These are phyloP conservation scores for Pleurostoma richardsiae DNA, from an alignment of 2,329 filamentous ascomycete genomes.

Conservation along the genomic window DNA sequence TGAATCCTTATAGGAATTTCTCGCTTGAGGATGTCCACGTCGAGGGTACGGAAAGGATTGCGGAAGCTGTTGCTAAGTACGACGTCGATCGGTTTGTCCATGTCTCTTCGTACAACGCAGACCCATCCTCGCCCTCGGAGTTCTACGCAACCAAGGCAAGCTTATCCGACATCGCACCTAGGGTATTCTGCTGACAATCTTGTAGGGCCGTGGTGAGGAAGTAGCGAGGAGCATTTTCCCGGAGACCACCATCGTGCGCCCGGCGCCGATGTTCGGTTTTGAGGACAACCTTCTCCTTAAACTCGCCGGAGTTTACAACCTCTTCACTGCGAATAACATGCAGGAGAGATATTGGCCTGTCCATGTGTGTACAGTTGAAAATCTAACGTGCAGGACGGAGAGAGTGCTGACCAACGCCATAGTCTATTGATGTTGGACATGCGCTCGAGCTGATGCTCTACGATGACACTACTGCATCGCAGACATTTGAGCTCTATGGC, in stretches of 20 bases:
- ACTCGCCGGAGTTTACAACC: slow-evolving; percentile 72
- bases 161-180: not conserved
- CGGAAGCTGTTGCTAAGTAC: slow-evolving; percentile 93
- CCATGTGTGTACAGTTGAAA: slow-evolving; percentile 54
- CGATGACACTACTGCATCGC: slow-evolving; percentile 82
- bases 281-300: slow-evolving; percentile 89
- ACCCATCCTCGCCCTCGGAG: slow-evolving; percentile 73
- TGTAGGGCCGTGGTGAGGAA: slow-evolving; percentile 70
- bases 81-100: slow-evolving; percentile 96
- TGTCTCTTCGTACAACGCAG: slow-evolving; percentile 90
- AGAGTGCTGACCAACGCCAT: slow-evolving; percentile 6
- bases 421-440: slow-evolving; percentile 85
- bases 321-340: slow-evolving; percentile 91
- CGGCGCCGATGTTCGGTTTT: slow-evolving; percentile 89
- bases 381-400: not conserved
- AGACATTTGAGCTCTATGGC: slow-evolving; percentile 93
- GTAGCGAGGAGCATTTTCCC: slow-evolving; percentile 86
- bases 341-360: slow-evolving; percentile 86
- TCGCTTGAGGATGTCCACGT: slow-evolving; percentile 87
- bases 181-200: slow-evolving; percentile 9
- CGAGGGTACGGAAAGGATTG: slow-evolving; percentile 87
- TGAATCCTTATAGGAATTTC: slow-evolving; percentile 68
- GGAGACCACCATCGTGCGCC: slow-evolving; percentile 93
- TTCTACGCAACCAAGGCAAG: slow-evolving; percentile 86
- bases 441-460: slow-evolving; percentile 87